Conservation (phyloP, 352 stramenopile species). For the Lagenidium sp. region DNA sequence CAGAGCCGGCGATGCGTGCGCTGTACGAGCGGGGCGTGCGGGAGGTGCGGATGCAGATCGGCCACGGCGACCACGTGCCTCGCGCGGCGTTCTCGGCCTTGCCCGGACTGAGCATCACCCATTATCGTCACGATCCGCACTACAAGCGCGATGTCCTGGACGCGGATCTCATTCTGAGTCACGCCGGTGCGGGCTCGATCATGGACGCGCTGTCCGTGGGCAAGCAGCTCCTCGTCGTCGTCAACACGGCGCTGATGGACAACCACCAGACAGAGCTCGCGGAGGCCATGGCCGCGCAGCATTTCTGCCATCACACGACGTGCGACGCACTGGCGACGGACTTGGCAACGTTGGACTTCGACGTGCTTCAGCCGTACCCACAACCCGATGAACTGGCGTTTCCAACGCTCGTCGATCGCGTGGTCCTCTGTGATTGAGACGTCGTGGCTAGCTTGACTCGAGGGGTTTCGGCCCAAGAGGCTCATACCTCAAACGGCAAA, state of each 20-base stretch:
- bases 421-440: constrained; percentile 18
- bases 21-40: constrained; percentile 50
- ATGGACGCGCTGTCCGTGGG: constrained; percentile 83
- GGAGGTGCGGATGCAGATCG: constrained; percentile 74
- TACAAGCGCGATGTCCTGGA: constrained; percentile 85
- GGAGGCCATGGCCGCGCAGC: constrained; percentile 77
- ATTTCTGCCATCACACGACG: constrained; percentile 48
- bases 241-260: constrained; percentile 95
- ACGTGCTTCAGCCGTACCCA: constrained; percentile 40
- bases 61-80: constrained; percentile 51
- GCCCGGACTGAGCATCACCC: constrained; percentile 28
- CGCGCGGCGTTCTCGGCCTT: constrained; percentile 9
- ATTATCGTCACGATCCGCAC: constrained; percentile 88
- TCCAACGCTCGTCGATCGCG: constrained; percentile 46
- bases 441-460: not conserved
- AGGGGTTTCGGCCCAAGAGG: not conserved
- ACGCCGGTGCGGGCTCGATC: constrained; percentile 92
- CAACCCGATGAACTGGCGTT: constrained; percentile 52
- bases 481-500: too few relatives aligned
- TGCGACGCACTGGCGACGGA: constrained; percentile 22
- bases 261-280: constrained; percentile 96
- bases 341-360: constrained; percentile 30
- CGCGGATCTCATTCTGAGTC: constrained; percentile 92
- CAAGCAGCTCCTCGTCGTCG: constrained; percentile 89
- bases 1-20: constrained; percentile 36